Conservation (phyloP, 805 yeast genomes). For the Sungouiozyma intestinalis region DNA sequence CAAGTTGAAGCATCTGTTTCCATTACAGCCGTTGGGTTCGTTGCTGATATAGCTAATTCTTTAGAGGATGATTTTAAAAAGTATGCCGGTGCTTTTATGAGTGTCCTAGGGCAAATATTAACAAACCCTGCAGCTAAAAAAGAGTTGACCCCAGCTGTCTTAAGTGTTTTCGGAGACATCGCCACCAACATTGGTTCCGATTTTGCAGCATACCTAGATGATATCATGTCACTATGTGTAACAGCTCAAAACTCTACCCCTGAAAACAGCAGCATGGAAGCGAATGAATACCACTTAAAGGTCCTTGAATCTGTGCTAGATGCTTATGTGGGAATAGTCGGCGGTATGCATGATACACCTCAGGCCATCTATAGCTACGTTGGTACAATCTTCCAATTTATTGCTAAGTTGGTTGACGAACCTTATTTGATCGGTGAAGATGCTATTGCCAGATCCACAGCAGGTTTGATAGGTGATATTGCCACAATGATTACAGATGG, state of each 20-base stretch:
- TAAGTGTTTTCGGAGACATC: constrained; percentile 92
- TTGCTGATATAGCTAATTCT: constrained; percentile 89
- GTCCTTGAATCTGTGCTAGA: constrained; percentile 87
- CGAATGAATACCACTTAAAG: constrained; percentile 59
- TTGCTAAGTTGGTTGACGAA: constrained; percentile 51
- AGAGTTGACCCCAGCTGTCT: constrained; percentile 76
- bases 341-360: constrained; percentile 71
- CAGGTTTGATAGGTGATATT: constrained; percentile 87
- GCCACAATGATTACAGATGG: constrained; percentile 80
- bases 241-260: constrained; percentile 54
- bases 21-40: constrained; percentile 84
- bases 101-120: constrained; percentile 63
- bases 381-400: constrained; percentile 58
- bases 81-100: constrained; percentile 75
- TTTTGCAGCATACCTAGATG: constrained; percentile 66
- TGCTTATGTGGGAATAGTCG: constrained; percentile 90
- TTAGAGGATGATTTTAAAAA: constrained; percentile 63
- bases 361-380: constrained; percentile 55
- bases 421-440: constrained; percentile 52
- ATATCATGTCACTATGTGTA: constrained; percentile 68
- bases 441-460: constrained; percentile 68
- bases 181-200: constrained; percentile 77
- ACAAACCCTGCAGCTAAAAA: constrained; percentile 58
- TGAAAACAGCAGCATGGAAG: constrained; percentile 60
- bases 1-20: constrained; percentile 80